These are phyloP conservation scores for Theobroma grandiflorum DNA, from an alignment of 441 rosid species.

Conservation along the genomic window DNA sequence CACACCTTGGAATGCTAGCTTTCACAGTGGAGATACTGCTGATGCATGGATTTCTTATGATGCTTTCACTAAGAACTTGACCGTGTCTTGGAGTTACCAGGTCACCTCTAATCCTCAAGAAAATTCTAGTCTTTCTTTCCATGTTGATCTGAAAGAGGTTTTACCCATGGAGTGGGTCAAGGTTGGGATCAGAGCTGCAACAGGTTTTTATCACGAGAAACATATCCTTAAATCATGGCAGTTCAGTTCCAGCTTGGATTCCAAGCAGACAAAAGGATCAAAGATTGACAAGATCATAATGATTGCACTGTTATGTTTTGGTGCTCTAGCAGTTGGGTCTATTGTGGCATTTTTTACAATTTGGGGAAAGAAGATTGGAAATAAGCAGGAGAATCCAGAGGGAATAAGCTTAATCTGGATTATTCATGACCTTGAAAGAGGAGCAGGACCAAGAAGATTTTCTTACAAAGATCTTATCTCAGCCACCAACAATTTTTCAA, in stretches of 20 bases:
- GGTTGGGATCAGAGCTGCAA: constrained; percentile 34
- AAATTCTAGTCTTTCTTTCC: constrained; percentile 32
- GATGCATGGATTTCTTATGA: constrained; percentile 40
- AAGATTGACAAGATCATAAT: not conserved
- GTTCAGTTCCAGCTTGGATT: constrained; percentile 12
- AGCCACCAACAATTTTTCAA: constrained; percentile 59
- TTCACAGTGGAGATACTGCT: constrained; percentile 16
- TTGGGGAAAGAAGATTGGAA: constrained; percentile 17
- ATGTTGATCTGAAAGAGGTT: constrained; percentile 34
- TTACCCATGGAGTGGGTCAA: constrained; percentile 36
- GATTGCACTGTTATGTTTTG: constrained; percentile 10
- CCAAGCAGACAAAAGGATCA: not conserved
- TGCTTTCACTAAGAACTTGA: constrained; percentile 35
- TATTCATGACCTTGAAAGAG: constrained; percentile 49
- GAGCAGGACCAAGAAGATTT: constrained; percentile 59
- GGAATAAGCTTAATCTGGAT: constrained; percentile 34
- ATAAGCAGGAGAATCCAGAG: constrained; percentile 7
- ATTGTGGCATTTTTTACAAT: not conserved
- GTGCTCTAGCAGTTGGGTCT: constrained; percentile 1
- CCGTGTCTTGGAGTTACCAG: constrained; percentile 44
- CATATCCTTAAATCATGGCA: constrained; percentile 19
- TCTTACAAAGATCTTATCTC: constrained; percentile 49
- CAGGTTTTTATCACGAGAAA: not conserved
- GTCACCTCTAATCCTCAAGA: constrained; percentile 25
- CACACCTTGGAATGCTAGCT: constrained; percentile 19